Evolutionary conservation across 192 early-diverging fungal species (phyloP).

Genomic region (Spizellomyces punctatus): DNA sequence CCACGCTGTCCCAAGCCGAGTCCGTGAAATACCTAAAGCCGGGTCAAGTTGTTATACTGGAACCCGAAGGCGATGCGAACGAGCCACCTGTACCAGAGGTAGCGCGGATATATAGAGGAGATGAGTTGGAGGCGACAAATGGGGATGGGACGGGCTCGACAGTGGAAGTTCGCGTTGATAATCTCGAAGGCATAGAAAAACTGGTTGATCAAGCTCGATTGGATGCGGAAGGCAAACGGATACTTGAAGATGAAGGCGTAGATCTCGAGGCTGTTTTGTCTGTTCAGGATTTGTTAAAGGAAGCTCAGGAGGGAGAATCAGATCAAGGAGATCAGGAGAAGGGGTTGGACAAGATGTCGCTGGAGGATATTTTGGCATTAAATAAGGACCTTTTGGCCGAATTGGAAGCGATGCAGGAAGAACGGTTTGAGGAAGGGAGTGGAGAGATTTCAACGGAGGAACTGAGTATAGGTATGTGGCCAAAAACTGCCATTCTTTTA

Average conservation of each 20-base stretch:
- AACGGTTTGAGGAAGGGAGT: constrained; percentile 3
- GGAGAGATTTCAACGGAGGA: background rate
- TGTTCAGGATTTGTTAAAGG: background rate
- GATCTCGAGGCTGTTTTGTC: background rate
- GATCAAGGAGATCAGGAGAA: background rate
- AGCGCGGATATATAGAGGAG: background rate
- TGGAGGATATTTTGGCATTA: constrained; percentile 8
- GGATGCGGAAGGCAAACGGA: background rate
- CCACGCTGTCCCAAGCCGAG: constrained; percentile 23
- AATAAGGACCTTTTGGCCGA: constrained; percentile 11
- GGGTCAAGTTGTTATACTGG: constrained; percentile 13
- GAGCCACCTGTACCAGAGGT: background rate
- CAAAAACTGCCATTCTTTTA: background rate
- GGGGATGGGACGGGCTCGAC: background rate
- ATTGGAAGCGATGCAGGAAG: constrained; percentile 15
- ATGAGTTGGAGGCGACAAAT: background rate
- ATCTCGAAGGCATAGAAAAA: background rate
- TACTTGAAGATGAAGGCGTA: background rate
- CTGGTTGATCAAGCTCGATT: background rate
- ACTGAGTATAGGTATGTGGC: constrained; percentile 4
- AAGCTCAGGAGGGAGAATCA: background rate
- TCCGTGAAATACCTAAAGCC: constrained; percentile 2
- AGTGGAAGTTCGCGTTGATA: background rate
- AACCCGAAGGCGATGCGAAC: background rate
- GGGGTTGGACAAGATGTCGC: background rate